These are phyloP conservation scores for Arachnomyces sp. DNA, from an alignment of 2,329 filamentous ascomycete genomes.

Conservation along the genomic window DNA sequence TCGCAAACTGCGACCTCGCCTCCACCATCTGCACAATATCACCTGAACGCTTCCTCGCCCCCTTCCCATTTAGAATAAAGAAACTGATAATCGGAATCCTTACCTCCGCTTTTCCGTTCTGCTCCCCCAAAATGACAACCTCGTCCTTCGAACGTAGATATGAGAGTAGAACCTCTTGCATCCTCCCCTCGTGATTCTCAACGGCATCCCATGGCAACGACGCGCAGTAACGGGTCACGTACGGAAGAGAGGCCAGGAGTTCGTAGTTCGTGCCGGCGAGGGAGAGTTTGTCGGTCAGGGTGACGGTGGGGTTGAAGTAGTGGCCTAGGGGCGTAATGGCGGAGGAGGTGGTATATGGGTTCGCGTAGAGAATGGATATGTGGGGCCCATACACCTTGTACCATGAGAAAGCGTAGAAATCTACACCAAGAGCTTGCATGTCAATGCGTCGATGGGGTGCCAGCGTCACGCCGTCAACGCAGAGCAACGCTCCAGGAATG, in stretches of 20 bases:
- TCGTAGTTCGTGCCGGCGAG: conserved; percentile 65
- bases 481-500: conserved; percentile 51
- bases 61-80: too few species aligned
- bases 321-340: conserved; percentile 53
- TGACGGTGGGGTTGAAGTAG: conserved; percentile 55
- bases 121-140: conserved; percentile 53
- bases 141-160: conserved; percentile 49
- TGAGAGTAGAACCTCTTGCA: conserved; percentile 52
- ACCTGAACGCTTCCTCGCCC: conserved; percentile 47
- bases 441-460: conserved; percentile 65
- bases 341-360: too few species aligned
- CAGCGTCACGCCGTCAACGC: conserved; percentile 68
- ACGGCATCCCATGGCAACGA: conserved; percentile 44
- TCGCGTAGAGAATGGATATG: conserved; percentile 61
- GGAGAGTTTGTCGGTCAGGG: conserved; percentile 58
- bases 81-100: too few species aligned
- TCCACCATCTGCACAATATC: conserved; percentile 57
- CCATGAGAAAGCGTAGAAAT: conserved; percentile 74
- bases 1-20: conserved; percentile 49
- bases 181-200: conserved; percentile 49
- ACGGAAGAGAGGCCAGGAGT: conserved; percentile 53
- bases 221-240: conserved; percentile 54
- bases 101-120: too few species aligned
- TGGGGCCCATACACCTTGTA: conserved; percentile 79
- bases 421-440: conserved; percentile 58